Conservation (phyloP, 2,329 filamentous ascomycete species). For the Cladosporium sp. region DNA sequence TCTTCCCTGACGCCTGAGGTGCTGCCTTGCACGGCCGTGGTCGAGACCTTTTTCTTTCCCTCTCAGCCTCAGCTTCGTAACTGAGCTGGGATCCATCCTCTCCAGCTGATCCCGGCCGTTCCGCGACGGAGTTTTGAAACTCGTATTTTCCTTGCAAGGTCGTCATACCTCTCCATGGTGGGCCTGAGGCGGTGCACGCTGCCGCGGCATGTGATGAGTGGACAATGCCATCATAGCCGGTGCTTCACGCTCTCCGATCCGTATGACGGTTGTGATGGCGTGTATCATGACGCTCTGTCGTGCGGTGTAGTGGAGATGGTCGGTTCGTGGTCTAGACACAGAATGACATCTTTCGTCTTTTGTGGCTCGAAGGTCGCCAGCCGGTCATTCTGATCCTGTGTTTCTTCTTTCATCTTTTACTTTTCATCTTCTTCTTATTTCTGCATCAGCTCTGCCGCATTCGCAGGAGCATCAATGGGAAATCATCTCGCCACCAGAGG, state of each 20-base stretch:
- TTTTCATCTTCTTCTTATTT: not conserved
- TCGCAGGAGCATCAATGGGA: not conserved
- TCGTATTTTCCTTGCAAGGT: not conserved
- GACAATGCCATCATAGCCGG: not conserved
- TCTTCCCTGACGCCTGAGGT: not conserved
- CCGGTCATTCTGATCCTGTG: not conserved
- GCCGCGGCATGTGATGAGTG: not conserved
- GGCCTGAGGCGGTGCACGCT: not conserved
- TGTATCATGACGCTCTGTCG: not conserved
- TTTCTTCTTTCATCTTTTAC: not conserved
- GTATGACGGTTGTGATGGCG: not conserved
- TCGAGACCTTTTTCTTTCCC: slow-evolving; percentile 5
- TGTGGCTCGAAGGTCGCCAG: not conserved
- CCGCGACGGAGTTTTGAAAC: not conserved
- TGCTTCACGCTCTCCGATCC: not conserved
- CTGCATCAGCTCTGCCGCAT: not conserved
- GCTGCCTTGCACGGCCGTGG: not conserved
- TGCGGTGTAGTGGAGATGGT: not conserved
- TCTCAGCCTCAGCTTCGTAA: not conserved
- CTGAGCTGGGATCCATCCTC: not conserved
- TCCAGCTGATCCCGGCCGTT: not conserved
- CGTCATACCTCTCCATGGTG: not conserved
- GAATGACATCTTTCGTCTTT: not conserved
- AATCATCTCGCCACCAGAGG: slow-evolving; percentile 22
- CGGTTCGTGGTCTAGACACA: not conserved